Percentiles rank a stretch among this genome's conserved stretches.
Evolutionary conservation across 208 protist species (phyloP).

Genomic region (Leptomonas pyrrhocoris): DNA sequence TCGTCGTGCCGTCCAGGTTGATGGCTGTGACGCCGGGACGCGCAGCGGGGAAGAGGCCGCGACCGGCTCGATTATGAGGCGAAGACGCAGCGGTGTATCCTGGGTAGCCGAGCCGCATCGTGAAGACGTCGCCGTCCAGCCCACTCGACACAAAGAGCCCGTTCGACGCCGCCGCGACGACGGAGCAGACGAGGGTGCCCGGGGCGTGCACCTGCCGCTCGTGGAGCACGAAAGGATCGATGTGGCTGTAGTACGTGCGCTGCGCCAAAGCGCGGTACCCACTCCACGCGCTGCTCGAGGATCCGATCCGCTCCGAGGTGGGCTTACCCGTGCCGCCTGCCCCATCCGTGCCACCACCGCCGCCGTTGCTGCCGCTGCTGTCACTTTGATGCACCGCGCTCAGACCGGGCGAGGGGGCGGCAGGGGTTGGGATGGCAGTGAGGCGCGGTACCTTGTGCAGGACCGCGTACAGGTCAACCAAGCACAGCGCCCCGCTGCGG

Average conservation of each 20-base stretch:
- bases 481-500: constrained; percentile 35
- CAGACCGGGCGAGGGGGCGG: neutral
- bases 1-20: constrained; percentile 5
- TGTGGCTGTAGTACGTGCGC: constrained; percentile 35
- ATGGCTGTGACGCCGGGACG: neutral
- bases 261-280: constrained; percentile 29
- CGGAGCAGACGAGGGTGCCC: constrained; percentile 40
- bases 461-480: constrained; percentile 39
- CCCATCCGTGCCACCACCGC: neutral
- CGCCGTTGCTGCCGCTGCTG: neutral
- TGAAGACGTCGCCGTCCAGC: constrained; percentile 50
- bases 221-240: constrained; percentile 27
- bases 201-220: constrained; percentile 32
- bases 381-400: constrained; percentile 8
- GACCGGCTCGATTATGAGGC: neutral
- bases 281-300: constrained; percentile 27
- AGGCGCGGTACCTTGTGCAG: constrained; percentile 41
- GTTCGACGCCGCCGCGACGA: constrained; percentile 25
- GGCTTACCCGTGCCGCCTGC: neutral
- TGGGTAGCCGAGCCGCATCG: constrained; percentile 31
- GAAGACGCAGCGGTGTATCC: neutral
- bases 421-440: constrained; percentile 6
- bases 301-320: constrained; percentile 32
- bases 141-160: constrained; percentile 45
- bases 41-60: neutral